A percentile compares a stretch with the other conserved stretches of the same genome.
These are phyloP conservation scores for Immersiporthe knoxdaviesiana DNA, from an alignment of 2,329 filamentous ascomycete species.

Conservation along the genomic window DNA sequence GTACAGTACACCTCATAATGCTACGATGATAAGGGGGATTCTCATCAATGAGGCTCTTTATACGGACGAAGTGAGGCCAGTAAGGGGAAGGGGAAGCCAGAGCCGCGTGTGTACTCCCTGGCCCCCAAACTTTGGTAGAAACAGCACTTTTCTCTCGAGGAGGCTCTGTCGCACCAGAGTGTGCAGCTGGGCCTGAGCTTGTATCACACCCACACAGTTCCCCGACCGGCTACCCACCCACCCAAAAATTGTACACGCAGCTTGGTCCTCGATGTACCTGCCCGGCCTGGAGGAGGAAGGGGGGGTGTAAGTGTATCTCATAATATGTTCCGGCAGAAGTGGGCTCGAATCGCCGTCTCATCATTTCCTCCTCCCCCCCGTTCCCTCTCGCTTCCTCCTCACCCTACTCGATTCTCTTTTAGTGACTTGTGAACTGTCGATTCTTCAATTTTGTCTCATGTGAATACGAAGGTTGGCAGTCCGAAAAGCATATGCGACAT, in stretches of 20 bases:
- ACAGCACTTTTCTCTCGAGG: conserved; percentile 4
- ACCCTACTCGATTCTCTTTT: not conserved
- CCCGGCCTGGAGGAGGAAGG: not conserved
- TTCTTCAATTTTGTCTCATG: not conserved
- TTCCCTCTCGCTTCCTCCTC: too few relatives aligned
- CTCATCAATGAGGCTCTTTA: not conserved
- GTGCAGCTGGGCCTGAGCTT: not conserved
- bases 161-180: not conserved
- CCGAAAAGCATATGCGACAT: not conserved
- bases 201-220: not conserved
- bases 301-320: not conserved
- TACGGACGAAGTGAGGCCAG: not conserved
- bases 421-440: not conserved
- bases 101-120: not conserved
- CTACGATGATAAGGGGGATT: not conserved
- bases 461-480: not conserved
- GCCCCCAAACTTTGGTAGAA: conserved; percentile 18
- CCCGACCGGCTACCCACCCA: not conserved
- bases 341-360: not conserved
- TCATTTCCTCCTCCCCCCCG: not conserved
- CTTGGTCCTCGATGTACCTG: not conserved
- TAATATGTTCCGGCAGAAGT: not conserved
- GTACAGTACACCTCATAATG: not conserved
- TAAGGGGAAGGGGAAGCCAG: not conserved
- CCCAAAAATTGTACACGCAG: not conserved